phyloP scores from a whole-genome alignment of 23 red algal species.

The Chondrus crispus region DNA sequence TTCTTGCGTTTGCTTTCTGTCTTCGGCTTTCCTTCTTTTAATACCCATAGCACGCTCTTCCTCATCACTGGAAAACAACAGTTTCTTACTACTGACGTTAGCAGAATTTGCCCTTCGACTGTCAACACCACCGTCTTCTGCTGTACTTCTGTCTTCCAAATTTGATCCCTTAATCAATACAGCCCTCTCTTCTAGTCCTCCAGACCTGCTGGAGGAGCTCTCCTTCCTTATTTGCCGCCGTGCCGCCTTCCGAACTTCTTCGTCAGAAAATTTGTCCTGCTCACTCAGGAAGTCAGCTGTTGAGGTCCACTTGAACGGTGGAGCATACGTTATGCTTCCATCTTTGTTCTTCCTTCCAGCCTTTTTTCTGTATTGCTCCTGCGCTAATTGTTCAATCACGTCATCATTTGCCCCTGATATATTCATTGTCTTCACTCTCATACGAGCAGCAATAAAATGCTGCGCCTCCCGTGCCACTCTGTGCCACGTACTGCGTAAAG shows the following conservation, averaged over 20 bases:
- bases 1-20: too few species aligned
- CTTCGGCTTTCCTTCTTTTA: neutral
- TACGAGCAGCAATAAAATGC: neutral
- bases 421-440: neutral
- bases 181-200: too few species aligned
- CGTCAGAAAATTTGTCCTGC: neutral
- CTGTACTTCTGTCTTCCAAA: too few species aligned
- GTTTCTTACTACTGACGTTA: too few species aligned
- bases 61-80: too few species aligned
- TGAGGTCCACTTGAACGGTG: neutral
- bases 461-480: neutral
- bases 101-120: too few species aligned
- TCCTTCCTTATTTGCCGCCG: too few species aligned
- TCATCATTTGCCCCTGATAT: neutral
- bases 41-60: neutral
- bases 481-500: neutral
- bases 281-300: neutral
- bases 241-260: too few species aligned
- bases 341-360: neutral
- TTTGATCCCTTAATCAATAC: too few species aligned
- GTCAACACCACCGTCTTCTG: too few species aligned
- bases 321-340: neutral
- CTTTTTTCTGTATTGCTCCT: neutral
- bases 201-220: too few species aligned
- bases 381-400: neutral